phyloP scores from a whole-genome alignment of 192 early-diverging fungal genomes.

The Coemansia sp. region DNA sequence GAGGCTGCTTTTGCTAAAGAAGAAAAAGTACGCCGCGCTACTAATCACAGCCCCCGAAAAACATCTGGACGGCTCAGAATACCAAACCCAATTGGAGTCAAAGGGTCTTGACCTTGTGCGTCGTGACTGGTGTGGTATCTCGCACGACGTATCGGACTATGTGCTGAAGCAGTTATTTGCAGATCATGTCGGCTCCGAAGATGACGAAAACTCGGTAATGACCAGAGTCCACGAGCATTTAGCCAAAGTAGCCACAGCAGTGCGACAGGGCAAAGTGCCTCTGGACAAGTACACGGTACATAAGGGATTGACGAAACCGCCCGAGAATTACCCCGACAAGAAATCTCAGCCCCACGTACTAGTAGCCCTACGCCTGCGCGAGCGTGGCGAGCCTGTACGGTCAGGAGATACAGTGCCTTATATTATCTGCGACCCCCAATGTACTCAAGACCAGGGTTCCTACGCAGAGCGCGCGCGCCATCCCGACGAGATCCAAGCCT shows the following conservation, averaged over 20 bases:
- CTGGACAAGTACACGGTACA: conserved; percentile 88
- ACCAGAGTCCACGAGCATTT: conserved; percentile 81
- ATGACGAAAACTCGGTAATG: conserved; percentile 70
- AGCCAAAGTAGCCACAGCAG: conserved; percentile 65
- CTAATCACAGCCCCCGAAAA: conserved; percentile 59
- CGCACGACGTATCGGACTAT: conserved; percentile 83
- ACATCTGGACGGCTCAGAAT: conserved; percentile 25
- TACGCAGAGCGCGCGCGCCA: conserved; percentile 79
- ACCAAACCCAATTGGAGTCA: conserved; percentile 65
- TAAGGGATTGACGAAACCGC: conserved; percentile 91
- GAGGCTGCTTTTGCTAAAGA: conserved; percentile 88
- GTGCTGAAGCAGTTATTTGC: conserved; percentile 66
- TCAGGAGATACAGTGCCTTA: conserved; percentile 94
- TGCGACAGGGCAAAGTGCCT: conserved; percentile 66
- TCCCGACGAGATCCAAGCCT: conserved; percentile 74
- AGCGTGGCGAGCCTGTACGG: conserved; percentile 64
- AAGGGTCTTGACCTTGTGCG: conserved; percentile 96
- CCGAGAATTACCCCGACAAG: conserved; percentile 84
- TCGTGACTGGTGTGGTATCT: conserved; percentile 96
- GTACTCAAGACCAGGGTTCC: conserved; percentile 12
- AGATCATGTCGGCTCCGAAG: conserved; percentile 30
- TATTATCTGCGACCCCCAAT: conserved; percentile 71
- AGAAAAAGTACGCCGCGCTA: conserved; percentile 98
- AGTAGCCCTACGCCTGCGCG: conserved; percentile 82
- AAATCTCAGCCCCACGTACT: conserved; percentile 93